Evolutionary conservation across 345 rosid genomes (phyloP).

Genomic region (Fremontodendron californicum): DNA sequence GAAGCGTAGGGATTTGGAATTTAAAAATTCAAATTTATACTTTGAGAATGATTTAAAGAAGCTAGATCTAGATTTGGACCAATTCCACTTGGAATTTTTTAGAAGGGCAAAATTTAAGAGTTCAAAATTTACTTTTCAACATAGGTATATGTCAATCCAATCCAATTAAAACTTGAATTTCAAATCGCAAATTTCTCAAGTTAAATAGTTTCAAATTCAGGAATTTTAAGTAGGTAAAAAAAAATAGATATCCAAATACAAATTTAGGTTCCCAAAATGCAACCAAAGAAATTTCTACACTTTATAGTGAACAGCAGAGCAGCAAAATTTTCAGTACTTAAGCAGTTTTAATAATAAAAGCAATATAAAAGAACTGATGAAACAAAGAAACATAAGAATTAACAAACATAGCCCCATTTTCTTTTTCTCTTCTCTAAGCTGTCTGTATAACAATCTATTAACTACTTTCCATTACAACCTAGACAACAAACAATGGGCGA

Average conservation of each 20-base stretch:
- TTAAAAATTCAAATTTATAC: background rate
- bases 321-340: background rate
- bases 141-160: background rate
- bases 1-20: background rate
- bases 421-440: background rate
- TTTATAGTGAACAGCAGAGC: background rate
- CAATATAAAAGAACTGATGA: background rate
- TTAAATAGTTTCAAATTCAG: background rate
- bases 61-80: background rate
- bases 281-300: background rate
- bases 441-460: background rate
- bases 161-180: background rate
- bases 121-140: background rate
- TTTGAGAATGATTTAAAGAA: background rate
- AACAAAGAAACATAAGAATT: background rate
- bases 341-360: background rate
- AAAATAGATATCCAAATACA: background rate
- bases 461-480: constrained; percentile 1
- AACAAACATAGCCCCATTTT: background rate
- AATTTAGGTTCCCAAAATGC: background rate
- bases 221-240: background rate
- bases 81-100: background rate
- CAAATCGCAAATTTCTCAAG: background rate
- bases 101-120: background rate
- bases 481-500: background rate